Base-by-base conservation (phyloP, 2,329 filamentous ascomycete species). In the Clathrospora elynae region DNA sequence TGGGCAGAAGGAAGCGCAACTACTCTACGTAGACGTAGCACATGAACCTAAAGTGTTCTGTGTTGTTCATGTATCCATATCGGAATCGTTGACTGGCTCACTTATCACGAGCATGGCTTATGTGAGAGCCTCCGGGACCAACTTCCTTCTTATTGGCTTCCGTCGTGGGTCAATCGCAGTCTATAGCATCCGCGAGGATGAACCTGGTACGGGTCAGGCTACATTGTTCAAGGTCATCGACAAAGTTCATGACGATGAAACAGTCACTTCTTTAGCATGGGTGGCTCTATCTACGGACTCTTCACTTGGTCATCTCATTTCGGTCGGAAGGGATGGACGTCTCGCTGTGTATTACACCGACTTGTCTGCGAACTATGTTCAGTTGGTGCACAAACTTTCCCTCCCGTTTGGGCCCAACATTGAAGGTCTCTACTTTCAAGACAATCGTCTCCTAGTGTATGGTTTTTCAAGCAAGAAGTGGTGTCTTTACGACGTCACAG, bases 391-490 rank as follows among this genome's bases (percentile, higher is more conserved):
- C 67, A 81, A 85, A 53, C 81, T 85, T 1, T 74, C 76, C 3
- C 81, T 87, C 1, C 84, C 88, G 0, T 83, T 95, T 29, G 87
- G 87, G 1, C 84, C 86, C 1, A 83, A 88, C 55, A 79, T 96
- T 24, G 88, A 95, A 66, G 84, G 85, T 0, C 78, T 86, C 0
- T 85, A 82, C 72, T 80, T 92, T 46, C 64, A 76, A 26, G 42
- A 61, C 55, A 67, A 74, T 26, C 57, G 59, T 56, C 73, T 96
- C 1, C 74, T 90, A 18, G 73, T 95, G 9, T 88, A 85, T 64
- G 92, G 92, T 3, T 97, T 96, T 71, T 83, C 82, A 41, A 84
- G 87, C 63, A 89, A 84, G 49, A 76, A 83, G 32, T 95, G 97
- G 62, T 75, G 95, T 9, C 79, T 92, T 7, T 93, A 88, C 82